Evolutionary conservation across 169 alveolate genomes (phyloP), one percentile per base, ranked within the genome.

Genomic region (Plasmodium gonderi): DNA sequence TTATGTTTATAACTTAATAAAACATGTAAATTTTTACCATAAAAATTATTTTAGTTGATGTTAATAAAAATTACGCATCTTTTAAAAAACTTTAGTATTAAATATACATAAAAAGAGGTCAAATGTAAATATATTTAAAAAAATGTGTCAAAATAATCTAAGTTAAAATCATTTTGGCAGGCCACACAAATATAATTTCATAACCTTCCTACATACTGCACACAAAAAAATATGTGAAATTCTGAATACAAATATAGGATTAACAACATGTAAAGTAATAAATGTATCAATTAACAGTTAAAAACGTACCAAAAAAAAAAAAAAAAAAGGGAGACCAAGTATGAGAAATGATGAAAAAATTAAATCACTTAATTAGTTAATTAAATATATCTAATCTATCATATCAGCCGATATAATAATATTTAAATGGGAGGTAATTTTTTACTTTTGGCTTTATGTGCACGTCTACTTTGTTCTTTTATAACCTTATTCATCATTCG

Each of bases 291-390:
- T 75, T 75, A 45, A 40, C 23, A 45, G 33, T 31, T 69, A 69
- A 69, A 69, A 69, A 69, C 45, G 51, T 40, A 75, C 45, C n/a
- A 75, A 75, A 60, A 75, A 75, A 75, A 20, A 14, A 75, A 42
- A 36, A 75, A 75, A 75, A 75, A n/a, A 14, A 29, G 12, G 23
- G 29, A 23, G 31, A 3, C 9, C 49, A 33, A 17, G 0, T 20
- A 33, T 40, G 49, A 33, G 38, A 74, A 36, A 74, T n/a, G n/a
- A 17, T 29, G 31, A 23, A 60, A 60, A 60, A 60, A 60, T 60
- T 60, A 60, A 60, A 60, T 60, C 26, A 60, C 72, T 60, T 20
- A 60, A 60, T 54, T 54, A 54, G 72, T 54, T 54, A 54, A 54
- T 20, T 60, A 60, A 60, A 60, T 60, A 60, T 23, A 60, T 60